These are phyloP conservation scores for Alternaria tenuissima DNA, from an alignment of 2,329 filamentous ascomycete species.

Conservation along the genomic window DNA sequence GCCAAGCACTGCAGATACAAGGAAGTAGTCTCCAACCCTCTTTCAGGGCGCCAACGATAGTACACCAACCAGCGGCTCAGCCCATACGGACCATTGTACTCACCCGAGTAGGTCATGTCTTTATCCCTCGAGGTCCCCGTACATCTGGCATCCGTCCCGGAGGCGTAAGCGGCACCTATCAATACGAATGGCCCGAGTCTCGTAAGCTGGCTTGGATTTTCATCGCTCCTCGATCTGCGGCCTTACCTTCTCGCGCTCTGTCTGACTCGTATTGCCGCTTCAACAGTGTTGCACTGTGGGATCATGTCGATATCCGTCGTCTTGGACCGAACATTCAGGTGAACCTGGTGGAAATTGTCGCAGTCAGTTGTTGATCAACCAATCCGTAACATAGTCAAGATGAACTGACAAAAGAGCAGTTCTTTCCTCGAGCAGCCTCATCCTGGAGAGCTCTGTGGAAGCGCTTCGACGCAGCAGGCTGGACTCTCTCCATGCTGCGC, in stretches of 20 bases:
- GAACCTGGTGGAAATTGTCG: background rate
- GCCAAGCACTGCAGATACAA: background rate
- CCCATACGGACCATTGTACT: background rate
- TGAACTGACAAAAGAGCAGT: background rate
- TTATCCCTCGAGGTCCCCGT: background rate
- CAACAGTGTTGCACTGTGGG: background rate
- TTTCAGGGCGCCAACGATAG: background rate
- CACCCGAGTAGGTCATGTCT: background rate
- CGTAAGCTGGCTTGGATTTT: background rate
- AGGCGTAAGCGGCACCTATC: background rate
- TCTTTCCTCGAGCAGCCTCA: slow-evolving; percentile 3
- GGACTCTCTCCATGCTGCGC: background rate
- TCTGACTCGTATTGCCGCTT: background rate
- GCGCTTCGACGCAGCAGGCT: background rate
- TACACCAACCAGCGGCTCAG: background rate
- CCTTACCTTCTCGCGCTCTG: background rate
- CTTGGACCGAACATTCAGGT: background rate
- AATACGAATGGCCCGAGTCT: slow-evolving; percentile 2
- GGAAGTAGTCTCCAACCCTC: background rate
- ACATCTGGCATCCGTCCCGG: background rate
- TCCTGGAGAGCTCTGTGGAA: slow-evolving; percentile 1
- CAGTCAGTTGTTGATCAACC: background rate
- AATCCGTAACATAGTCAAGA: background rate
- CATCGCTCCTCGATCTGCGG: background rate
- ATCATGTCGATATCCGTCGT: background rate